These are phyloP conservation scores for Testicularia cyperi DNA, from an alignment of 1,284 basidiomycete species.

Conservation along the genomic window DNA sequence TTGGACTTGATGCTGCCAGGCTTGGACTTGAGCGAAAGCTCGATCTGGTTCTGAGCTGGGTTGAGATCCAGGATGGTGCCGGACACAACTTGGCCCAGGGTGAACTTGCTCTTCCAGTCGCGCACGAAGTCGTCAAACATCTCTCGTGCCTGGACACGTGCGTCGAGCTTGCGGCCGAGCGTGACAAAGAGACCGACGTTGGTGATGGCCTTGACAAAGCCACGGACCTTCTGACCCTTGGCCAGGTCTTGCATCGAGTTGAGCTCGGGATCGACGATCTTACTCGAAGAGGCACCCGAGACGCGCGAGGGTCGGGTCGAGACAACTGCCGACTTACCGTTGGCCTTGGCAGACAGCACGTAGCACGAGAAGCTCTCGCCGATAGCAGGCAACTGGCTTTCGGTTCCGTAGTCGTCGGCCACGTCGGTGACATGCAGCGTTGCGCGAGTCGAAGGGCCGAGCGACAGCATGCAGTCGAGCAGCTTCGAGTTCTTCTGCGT, in stretches of 20 bases:
- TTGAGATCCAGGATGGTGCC: conserved; percentile 78
- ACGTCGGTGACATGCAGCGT: conserved; percentile 68
- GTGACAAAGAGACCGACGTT: conserved; percentile 84
- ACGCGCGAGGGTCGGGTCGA: conserved; percentile 30
- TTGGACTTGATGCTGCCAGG: conserved; percentile 63
- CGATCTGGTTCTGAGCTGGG: conserved; percentile 72
- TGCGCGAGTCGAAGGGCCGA: conserved; percentile 31
- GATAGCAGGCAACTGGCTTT: conserved; percentile 67
- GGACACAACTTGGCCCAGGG: conserved; percentile 78
- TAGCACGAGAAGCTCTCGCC: conserved; percentile 72
- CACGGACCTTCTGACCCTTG: conserved; percentile 71
- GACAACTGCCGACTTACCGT: conserved; percentile 22
- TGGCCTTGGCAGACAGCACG: conserved; percentile 69
- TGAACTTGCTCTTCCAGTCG: conserved; percentile 86
- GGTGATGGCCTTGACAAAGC: conserved; percentile 83
- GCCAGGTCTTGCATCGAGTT: conserved; percentile 64
- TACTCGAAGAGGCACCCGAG: conserved; percentile 4
- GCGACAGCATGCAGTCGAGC: conserved; percentile 32
- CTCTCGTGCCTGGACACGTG: conserved; percentile 89
- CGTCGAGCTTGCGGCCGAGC: conserved; percentile 78
- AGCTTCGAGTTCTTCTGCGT: conserved; percentile 26
- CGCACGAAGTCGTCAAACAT: conserved; percentile 76
- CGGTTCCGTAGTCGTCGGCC: conserved; percentile 70
- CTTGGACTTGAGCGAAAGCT: conserved; percentile 74
- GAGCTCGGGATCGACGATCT: conserved; percentile 62